phyloP scores from a whole-genome alignment of 345 rosid genomes.

The Jatropha curcas region DNA sequence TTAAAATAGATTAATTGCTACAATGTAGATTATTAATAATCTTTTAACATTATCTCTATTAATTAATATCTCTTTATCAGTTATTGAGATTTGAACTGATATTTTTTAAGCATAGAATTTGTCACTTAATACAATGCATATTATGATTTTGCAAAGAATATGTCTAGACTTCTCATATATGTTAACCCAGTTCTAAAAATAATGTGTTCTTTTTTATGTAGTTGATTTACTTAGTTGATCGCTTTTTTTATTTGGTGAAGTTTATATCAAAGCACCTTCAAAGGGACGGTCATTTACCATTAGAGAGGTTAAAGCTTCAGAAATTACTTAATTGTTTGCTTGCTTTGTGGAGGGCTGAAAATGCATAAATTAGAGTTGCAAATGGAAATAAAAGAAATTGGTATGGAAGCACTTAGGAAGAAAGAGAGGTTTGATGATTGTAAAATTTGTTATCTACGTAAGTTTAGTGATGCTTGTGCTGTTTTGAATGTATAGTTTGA shows the following conservation, averaged over 20 bases:
- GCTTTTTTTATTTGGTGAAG: constrained; percentile 59
- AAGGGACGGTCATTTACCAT: constrained; percentile 76
- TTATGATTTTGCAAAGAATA: not conserved
- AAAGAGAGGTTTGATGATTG: too few species aligned
- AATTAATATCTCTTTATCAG: not conserved
- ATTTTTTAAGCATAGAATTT: too few species aligned
- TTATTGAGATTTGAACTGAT: not conserved
- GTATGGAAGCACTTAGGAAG: too few species aligned
- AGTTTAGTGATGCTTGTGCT: too few species aligned
- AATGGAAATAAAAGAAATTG: too few species aligned
- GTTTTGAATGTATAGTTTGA: too few species aligned
- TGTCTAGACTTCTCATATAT: not conserved
- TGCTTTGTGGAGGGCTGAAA: too few species aligned
- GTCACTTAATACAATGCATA: not conserved
- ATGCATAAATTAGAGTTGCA: too few species aligned
- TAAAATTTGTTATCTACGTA: too few species aligned
- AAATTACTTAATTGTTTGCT: too few species aligned
- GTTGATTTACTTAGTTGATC: not conserved
- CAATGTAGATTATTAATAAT: too few species aligned
- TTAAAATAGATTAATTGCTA: too few species aligned
- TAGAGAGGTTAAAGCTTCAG: constrained; percentile 95
- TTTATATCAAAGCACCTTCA: constrained; percentile 76
- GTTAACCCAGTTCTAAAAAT: not conserved
- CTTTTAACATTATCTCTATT: not conserved
- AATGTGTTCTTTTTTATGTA: not conserved